Base-by-base conservation (phyloP, 495 filamentous ascomycete species). In the Poronia punctata region DNA sequence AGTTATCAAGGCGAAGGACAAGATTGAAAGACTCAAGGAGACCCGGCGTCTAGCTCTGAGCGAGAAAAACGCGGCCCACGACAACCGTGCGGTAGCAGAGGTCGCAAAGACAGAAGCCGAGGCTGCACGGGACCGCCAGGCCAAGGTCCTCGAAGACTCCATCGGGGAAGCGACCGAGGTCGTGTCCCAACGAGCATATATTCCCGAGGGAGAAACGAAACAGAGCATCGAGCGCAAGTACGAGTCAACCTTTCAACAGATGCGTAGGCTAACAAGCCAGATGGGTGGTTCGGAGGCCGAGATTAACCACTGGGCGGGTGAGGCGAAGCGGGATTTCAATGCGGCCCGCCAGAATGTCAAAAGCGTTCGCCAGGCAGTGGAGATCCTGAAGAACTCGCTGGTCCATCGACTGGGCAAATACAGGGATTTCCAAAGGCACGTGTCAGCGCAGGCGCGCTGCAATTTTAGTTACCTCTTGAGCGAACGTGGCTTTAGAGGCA, bases 381-480 rank as follows among this genome's bases (percentile, higher is more conserved):
- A 77, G 20, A 40, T 62, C 0, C 67, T 95, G 20, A 82, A 81
- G 59, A 49, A 68, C 11, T 75, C 87, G 0, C 72, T 94, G 21
- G 63, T 70, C 21, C 65, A 84, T 36, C 84, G 92, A 3, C 74
- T 81, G 27, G 66, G 76, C 18, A 80, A 86, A 45, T 97, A 86
- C 84, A 65, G 73, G 39, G 71, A 76, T 36, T 97, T 99, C 61
- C 81, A 88, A 48, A 66, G 74, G 9, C 77, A 80, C 46, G 96
- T 99, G 44, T 85, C 87, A 8, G 79, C 79, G 9, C 79, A 86
- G 35, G 88, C 89, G 18, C 79, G 88, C 34, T 78, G 79, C 12
- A 86, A 86, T 46, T 99, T 99, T 56, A 81, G 73, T 27, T 92
- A 88, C 53, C 72, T 97, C 10, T 73, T 99, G 31, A 84, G 79